Conservation (phyloP, 345 rosid species). For the Anacardium occidentale region DNA sequence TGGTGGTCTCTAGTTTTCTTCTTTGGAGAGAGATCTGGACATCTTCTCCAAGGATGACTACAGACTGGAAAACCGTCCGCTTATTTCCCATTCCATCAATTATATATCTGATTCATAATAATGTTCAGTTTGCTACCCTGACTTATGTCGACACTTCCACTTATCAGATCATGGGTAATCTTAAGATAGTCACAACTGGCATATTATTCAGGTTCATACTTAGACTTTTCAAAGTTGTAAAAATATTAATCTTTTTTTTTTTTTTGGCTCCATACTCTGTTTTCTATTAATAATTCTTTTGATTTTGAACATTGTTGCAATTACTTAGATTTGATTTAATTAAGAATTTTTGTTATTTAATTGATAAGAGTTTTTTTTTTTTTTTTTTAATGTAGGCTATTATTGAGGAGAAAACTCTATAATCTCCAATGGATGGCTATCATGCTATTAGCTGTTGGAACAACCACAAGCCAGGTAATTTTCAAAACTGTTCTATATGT, state of each 20-base stretch:
- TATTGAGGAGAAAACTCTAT: slow-evolving; percentile 64
- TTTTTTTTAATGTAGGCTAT: slow-evolving; percentile 40
- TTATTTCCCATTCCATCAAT: slow-evolving; percentile 83
- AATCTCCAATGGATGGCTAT: slow-evolving; percentile 89
- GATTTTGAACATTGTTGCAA: background rate
- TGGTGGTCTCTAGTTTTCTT: slow-evolving; percentile 70
- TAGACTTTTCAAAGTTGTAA: slow-evolving; percentile 2
- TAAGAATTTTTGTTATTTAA: background rate
- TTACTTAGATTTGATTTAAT: background rate
- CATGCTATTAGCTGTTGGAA: slow-evolving; percentile 78
- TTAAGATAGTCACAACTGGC: slow-evolving; percentile 94
- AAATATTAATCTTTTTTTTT: background rate
- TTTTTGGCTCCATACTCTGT: background rate
- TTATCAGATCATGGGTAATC: slow-evolving; percentile 96
- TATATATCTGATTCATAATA: slow-evolving; percentile 84
- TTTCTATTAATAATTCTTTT: background rate
- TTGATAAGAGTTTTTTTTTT: background rate
- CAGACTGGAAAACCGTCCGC: slow-evolving; percentile 81
- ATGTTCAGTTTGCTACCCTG: slow-evolving; percentile 91
- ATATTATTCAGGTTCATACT: slow-evolving; percentile 68
- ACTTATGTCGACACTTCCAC: slow-evolving; percentile 91
- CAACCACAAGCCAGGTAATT: slow-evolving; percentile 86
- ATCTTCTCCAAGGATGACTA: slow-evolving; percentile 67
- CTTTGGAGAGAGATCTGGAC: slow-evolving; percentile 66
- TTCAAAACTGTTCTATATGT: background rate